These are phyloP conservation scores for Solanum aculeatissimum DNA, from an alignment of 305 asterid species.

Conservation along the genomic window DNA sequence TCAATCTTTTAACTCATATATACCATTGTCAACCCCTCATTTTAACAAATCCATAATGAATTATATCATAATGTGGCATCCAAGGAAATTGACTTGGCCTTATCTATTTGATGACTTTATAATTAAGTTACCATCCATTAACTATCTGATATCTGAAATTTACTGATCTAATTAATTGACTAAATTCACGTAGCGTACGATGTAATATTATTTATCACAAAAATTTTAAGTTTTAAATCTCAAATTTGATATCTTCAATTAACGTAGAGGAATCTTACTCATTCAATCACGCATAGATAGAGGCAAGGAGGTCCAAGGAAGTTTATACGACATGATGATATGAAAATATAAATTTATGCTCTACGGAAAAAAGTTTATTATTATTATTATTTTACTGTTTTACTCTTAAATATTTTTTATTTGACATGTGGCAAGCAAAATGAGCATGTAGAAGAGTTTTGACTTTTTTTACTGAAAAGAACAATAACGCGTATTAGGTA, in stretches of 20 bases:
- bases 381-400: neutral
- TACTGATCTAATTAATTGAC: neutral
- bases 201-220: neutral
- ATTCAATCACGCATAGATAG: neutral
- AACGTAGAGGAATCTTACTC: neutral
- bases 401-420: neutral
- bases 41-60: constrained; percentile 20
- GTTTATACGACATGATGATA: neutral
- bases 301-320: neutral
- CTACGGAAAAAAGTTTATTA: neutral
- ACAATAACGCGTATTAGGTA: constrained; percentile 41
- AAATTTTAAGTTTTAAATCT: too few relatives aligned
- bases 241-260: neutral
- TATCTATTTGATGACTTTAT: constrained; percentile 2
- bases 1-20: neutral
- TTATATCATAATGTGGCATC: constrained; percentile 15
- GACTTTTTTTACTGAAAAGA: constrained; percentile 19
- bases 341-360: neutral
- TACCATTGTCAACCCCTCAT: constrained; percentile 29
- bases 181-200: neutral
- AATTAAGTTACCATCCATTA: neutral
- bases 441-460: constrained; percentile 8
- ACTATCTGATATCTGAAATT: neutral
- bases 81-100: constrained; percentile 25
- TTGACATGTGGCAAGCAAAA: neutral